Base-by-base conservation (phyloP, 305 asterid genomes). In the Fraxinus albicans region DNA sequence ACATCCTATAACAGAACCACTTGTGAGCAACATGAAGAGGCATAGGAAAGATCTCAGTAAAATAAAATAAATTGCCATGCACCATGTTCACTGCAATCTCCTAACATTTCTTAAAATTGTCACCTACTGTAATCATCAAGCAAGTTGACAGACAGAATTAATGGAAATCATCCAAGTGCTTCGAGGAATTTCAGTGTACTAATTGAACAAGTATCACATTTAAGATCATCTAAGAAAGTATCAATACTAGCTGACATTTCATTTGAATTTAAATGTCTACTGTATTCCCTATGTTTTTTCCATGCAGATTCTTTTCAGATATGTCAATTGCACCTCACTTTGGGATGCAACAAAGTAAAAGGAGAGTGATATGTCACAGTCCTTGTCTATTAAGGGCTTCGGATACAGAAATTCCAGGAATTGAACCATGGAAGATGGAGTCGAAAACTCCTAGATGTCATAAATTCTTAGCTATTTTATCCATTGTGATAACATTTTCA, bases 1-100 rank as follows among this genome's bases (percentile, higher is more conserved):
- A 94, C 97, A 94, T 94, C 89, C 98, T 93, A 82, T 29, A 38
- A 76, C 44, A 83, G 13, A 65, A 15, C 53, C 74, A 86, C 19
- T 73, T 35, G 77, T 80, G 42, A 79, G 80, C 7, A 60, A 76
- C 86, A 27, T 12, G 25, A 23, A 10, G 63, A 33, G 50, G 8
- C 38, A 27, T 31, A 65, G 29, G 27, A 44, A 19, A n/a, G 27
- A 31, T 70, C 38, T 23, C 77, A 40, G 35, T 33, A 4, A 76
- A 44, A 67, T 8, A 50, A 27, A 72, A 29, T 6, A 69, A 29
- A 69, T 29, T 76, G 27, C 40, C 29, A 29, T 70, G 33, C 73
- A 4, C 23, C 2, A 27, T 69, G 77, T 50, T 17, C 77, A 0
- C 33, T 9, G 25, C 29, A 23, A 65, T 23, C 35, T 8, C 34